A percentile compares a stretch with the other conserved stretches of the same genome.
Conservation (phyloP, 768 basidiomycete species). For the Naematelia aurantialba region DNA sequence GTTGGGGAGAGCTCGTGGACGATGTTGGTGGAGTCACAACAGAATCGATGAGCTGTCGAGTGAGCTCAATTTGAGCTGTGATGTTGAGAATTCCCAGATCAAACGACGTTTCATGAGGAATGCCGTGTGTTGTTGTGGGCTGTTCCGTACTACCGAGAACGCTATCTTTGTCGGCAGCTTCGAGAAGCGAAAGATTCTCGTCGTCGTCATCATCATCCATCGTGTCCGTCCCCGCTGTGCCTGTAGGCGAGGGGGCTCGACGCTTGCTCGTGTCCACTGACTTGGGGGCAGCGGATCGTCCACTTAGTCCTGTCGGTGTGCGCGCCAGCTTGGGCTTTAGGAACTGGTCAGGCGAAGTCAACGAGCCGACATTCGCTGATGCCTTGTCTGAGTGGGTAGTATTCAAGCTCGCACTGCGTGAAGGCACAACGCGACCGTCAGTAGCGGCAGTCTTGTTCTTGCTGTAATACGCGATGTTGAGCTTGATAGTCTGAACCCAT, state of each 20-base stretch:
- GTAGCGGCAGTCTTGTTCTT: slow-evolving; percentile 34
- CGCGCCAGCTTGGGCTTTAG: slow-evolving; percentile 27
- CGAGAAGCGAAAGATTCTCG: slow-evolving; percentile 31
- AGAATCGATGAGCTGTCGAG: slow-evolving; percentile 61
- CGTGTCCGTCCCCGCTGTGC: neutral
- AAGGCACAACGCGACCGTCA: neutral
- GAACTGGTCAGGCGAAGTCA: slow-evolving; percentile 37
- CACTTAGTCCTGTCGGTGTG: slow-evolving; percentile 32
- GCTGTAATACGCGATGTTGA: slow-evolving; percentile 69
- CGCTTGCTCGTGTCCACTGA: neutral
- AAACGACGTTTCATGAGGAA: slow-evolving; percentile 37
- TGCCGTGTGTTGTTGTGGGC: slow-evolving; percentile 9
- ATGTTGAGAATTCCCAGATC: slow-evolving; percentile 48
- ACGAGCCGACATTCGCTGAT: slow-evolving; percentile 6
- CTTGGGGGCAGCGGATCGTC: slow-evolving; percentile 9
- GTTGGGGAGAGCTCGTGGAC: neutral
- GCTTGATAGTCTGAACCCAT: slow-evolving; percentile 73
- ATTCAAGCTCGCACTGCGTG: slow-evolving; percentile 14
- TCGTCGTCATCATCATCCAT: slow-evolving; percentile 26
- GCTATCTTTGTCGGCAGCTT: slow-evolving; percentile 33
- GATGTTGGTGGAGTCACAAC: slow-evolving; percentile 40
- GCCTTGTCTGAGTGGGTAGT: slow-evolving; percentile 3
- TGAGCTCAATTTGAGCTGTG: slow-evolving; percentile 71
- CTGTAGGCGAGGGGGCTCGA: slow-evolving; percentile 9
- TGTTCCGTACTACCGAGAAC: slow-evolving; percentile 14